Conservation (phyloP, 2,329 filamentous ascomycete genomes). For the Plectosphaerella sp. region DNA sequence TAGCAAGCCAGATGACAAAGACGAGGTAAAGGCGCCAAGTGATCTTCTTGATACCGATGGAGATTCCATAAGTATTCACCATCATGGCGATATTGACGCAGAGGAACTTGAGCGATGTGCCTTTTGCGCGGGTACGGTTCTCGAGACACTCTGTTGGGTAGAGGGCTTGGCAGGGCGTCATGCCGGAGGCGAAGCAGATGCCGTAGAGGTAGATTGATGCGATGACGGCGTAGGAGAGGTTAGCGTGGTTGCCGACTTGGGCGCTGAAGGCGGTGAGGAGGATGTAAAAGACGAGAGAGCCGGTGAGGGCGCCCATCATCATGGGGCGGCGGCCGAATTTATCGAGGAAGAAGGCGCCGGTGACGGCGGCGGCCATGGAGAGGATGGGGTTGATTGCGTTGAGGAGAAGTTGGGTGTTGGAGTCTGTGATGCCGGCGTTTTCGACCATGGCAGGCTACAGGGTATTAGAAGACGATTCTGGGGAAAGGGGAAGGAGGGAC, state of each 20-base stretch:
- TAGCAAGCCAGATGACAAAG: conserved; percentile 8
- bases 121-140: conserved; percentile 34
- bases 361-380: conserved; percentile 33
- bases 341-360: conserved; percentile 32
- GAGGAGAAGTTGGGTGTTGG: conserved; percentile 33
- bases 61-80: conserved; percentile 44
- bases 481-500: neutral
- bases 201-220: conserved; percentile 33
- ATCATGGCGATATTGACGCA: conserved; percentile 37
- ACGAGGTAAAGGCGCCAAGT: conserved; percentile 20
- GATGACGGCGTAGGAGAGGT: conserved; percentile 33
- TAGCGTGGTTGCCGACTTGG: conserved; percentile 20
- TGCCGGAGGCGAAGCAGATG: conserved; percentile 31
- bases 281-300: conserved; percentile 21
- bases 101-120: conserved; percentile 32
- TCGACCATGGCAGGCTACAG: conserved; percentile 35
- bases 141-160: conserved; percentile 35
- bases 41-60: conserved; percentile 31
- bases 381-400: conserved; percentile 42
- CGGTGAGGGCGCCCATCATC: conserved; percentile 30
- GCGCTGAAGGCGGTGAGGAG: conserved; percentile 28
- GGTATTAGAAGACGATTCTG: conserved; percentile 3
- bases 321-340: conserved; percentile 32
- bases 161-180: conserved; percentile 32
- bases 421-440: conserved; percentile 31